These are phyloP conservation scores for Infundibulicybe gibba DNA, from an alignment of 768 basidiomycete genomes.

Conservation along the genomic window DNA sequence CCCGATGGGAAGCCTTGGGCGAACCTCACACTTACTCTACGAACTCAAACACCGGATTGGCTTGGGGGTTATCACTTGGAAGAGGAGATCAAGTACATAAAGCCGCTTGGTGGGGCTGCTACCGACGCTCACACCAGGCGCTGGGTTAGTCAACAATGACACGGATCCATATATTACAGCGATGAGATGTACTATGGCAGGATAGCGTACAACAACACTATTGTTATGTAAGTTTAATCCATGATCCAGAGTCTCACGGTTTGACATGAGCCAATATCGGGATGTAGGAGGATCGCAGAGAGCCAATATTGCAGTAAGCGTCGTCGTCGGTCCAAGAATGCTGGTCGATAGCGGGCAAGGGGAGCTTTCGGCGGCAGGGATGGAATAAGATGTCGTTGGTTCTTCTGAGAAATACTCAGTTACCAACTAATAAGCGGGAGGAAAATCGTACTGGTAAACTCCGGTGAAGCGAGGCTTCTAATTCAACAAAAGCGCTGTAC, in stretches of 20 bases:
- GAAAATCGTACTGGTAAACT: slow-evolving; percentile 46
- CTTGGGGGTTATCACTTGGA: too few species aligned
- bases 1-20: too few species aligned
- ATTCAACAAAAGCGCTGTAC: slow-evolving; percentile 61
- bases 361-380: slow-evolving; percentile 67
- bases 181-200: too few species aligned
- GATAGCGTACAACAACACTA: too few species aligned
- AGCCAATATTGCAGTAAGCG: slow-evolving; percentile 66
- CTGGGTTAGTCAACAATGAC: too few species aligned
- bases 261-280: slow-evolving; percentile 62
- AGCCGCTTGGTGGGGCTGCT: too few species aligned
- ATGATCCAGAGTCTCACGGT: slow-evolving; percentile 63
- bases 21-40: too few species aligned
- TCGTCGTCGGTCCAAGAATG: slow-evolving; percentile 63
- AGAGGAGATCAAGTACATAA: too few species aligned
- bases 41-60: too few species aligned
- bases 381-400: slow-evolving; percentile 49
- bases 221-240: slow-evolving; percentile 19
- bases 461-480: slow-evolving; percentile 42
- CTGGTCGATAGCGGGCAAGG: slow-evolving; percentile 60
- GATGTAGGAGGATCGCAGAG: slow-evolving; percentile 58
- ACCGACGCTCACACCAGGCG: too few species aligned
- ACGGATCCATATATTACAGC: too few species aligned
- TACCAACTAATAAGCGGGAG: not conserved
- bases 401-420: slow-evolving; percentile 1